These are phyloP conservation scores for Exsudoporus frostii DNA, from an alignment of 768 basidiomycete genomes.

Conservation along the genomic window DNA sequence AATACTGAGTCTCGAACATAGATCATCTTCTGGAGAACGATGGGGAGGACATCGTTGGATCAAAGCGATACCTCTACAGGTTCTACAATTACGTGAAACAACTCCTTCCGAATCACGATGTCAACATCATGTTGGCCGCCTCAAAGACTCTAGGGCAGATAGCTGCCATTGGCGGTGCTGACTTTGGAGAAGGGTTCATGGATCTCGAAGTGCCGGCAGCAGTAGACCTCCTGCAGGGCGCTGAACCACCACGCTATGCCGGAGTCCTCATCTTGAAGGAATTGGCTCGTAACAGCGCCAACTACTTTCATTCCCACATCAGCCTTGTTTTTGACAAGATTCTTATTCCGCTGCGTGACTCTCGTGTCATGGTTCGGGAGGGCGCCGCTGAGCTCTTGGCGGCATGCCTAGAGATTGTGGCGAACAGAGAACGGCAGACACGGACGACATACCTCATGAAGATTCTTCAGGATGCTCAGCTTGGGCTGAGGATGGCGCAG, in stretches of 20 bases:
- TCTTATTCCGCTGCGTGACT: constrained; percentile 83
- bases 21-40: constrained; percentile 77
- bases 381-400: constrained; percentile 93
- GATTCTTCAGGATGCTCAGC: constrained; percentile 87
- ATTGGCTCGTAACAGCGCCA: constrained; percentile 83
- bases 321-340: constrained; percentile 89
- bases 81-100: constrained; percentile 93
- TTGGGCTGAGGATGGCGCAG: constrained; percentile 72
- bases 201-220: constrained; percentile 85
- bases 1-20: constrained; percentile 19
- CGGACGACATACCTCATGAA: constrained; percentile 66
- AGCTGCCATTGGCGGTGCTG: constrained; percentile 75
- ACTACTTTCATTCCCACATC: constrained; percentile 86
- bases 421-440: constrained; percentile 63
- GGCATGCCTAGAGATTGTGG: constrained; percentile 86
- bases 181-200: constrained; percentile 87
- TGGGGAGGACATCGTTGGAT: constrained; percentile 77
- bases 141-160: constrained; percentile 91
- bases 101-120: constrained; percentile 85
- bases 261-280: constrained; percentile 94
- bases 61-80: constrained; percentile 75
- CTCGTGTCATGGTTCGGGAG: constrained; percentile 86
- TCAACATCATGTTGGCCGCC: constrained; percentile 91
- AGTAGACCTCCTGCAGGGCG: constrained; percentile 71
- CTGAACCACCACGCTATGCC: constrained; percentile 84